Conservation (phyloP, 1,284 basidiomycete genomes). For the Ganoderma lucidum region DNA sequence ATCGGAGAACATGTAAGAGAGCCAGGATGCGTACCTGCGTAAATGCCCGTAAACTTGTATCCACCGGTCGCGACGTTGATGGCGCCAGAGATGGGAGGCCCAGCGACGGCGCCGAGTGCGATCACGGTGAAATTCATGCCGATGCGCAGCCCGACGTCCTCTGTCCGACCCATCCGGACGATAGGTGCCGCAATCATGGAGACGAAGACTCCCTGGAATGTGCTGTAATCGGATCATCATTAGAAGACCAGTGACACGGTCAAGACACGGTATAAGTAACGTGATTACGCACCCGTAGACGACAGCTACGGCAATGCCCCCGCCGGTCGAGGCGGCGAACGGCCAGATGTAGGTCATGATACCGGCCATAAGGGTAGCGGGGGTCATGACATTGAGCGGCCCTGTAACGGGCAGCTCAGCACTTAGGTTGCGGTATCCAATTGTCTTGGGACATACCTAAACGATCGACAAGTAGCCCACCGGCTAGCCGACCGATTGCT, state of each 20-base stretch:
- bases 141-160: constrained; percentile 66
- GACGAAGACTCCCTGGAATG: constrained; percentile 63
- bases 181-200: constrained; percentile 62
- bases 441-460: constrained; percentile 39
- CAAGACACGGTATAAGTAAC: neutral
- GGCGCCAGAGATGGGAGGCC: constrained; percentile 67
- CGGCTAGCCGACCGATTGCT: constrained; percentile 49
- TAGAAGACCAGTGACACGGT: neutral
- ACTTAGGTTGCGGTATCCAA: too few species aligned
- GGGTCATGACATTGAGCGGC: constrained; percentile 62
- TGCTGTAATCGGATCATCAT: constrained; percentile 44
- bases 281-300: constrained; percentile 55
- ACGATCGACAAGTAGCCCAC: constrained; percentile 50
- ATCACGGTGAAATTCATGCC: constrained; percentile 65
- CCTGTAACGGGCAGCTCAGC: constrained; percentile 43
- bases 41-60: constrained; percentile 63
- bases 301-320: constrained; percentile 55
- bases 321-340: constrained; percentile 49
- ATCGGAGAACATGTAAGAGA: neutral
- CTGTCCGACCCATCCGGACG: constrained; percentile 63
- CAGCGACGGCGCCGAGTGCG: constrained; percentile 55
- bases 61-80: constrained; percentile 55
- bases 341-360: constrained; percentile 68
- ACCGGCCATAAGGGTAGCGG: constrained; percentile 56
- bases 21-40: constrained; percentile 55